Percentiles rank a stretch among this genome's conserved stretches.
phyloP scores from a whole-genome alignment of 2,329 filamentous ascomycete genomes.

The Sordariomycetes sp. region DNA sequence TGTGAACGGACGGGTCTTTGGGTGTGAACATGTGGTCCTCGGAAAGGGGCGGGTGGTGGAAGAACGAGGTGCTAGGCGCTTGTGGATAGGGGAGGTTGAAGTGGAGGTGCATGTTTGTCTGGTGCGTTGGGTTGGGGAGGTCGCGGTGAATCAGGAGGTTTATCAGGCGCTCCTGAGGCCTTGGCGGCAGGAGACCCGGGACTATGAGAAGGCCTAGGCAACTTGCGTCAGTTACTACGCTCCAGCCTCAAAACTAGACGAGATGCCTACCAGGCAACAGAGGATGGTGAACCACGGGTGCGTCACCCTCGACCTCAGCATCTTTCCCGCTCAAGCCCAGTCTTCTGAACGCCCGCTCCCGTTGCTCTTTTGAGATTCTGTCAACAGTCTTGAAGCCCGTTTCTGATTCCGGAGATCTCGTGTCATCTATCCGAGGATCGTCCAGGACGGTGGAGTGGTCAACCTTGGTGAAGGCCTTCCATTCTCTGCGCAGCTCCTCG shows the following conservation, averaged over 20 bases:
- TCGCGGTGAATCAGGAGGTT: constrained; percentile 68
- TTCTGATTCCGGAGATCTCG: constrained; percentile 23
- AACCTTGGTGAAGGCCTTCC: constrained; percentile 65
- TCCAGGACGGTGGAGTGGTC: constrained; percentile 39
- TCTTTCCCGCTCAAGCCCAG: constrained; percentile 23
- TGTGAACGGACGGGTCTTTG: constrained; percentile 66
- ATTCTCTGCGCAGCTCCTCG: constrained; percentile 56
- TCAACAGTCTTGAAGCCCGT: constrained; percentile 36
- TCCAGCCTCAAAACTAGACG: not conserved
- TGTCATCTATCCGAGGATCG: constrained; percentile 50
- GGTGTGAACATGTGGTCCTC: constrained; percentile 43
- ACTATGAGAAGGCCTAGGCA: constrained; percentile 66
- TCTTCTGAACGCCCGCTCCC: constrained; percentile 32
- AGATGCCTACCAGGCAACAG: constrained; percentile 55
- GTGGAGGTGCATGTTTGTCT: constrained; percentile 86
- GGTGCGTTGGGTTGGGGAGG: constrained; percentile 62
- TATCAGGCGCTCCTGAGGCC: constrained; percentile 61
- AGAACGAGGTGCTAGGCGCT: constrained; percentile 38
- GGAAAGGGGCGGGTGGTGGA: constrained; percentile 37
- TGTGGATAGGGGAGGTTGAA: constrained; percentile 60
- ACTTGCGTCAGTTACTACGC: not conserved
- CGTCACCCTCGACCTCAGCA: constrained; percentile 24
- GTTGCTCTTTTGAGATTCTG: constrained; percentile 29
- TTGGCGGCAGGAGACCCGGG: constrained; percentile 62
- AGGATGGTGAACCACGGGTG: constrained; percentile 52